phyloP scores from a whole-genome alignment of 768 basidiomycete species.

The Mycena pura region DNA sequence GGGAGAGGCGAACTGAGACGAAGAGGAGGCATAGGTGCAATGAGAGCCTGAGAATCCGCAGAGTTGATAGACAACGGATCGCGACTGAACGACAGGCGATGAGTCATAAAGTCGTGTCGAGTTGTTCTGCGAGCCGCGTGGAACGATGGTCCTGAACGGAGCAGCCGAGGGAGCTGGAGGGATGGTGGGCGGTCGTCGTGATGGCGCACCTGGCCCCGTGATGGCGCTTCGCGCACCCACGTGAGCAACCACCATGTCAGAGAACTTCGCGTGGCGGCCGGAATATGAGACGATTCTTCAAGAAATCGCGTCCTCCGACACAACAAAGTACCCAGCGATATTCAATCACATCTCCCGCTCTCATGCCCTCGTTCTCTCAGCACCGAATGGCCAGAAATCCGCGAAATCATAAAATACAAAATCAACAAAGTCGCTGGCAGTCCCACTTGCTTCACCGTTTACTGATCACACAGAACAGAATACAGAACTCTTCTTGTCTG shows the following conservation, averaged over 20 bases:
- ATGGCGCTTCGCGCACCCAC: too few relatives aligned
- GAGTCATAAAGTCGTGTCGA: too few relatives aligned
- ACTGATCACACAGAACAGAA: conserved; percentile 46
- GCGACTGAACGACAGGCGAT: too few relatives aligned
- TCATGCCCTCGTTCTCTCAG: conserved; percentile 41
- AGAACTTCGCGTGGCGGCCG: conserved; percentile 35
- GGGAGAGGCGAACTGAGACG: conserved; percentile 9
- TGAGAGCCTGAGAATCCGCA: too few relatives aligned
- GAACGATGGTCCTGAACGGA: too few relatives aligned
- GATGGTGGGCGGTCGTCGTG: too few relatives aligned
- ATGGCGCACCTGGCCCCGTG: too few relatives aligned
- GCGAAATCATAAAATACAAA: conserved; percentile 76
- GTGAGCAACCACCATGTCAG: not conserved
- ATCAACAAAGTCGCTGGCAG: conserved; percentile 61
- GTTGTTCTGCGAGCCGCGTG: too few relatives aligned
- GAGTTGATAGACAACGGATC: too few relatives aligned
- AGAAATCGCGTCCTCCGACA: conserved; percentile 69
- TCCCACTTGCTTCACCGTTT: conserved; percentile 1
- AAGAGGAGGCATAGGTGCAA: not conserved
- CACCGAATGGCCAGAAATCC: conserved; percentile 72
- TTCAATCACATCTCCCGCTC: not conserved
- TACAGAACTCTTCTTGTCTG: conserved; percentile 53
- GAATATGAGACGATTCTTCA: conserved; percentile 67
- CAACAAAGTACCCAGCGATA: conserved; percentile 56
- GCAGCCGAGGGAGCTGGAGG: too few relatives aligned